Percentiles rank a stretch among this genome's conserved stretches.
phyloP scores from a whole-genome alignment of 2,329 filamentous ascomycete species.

The Cercospora janseana region DNA sequence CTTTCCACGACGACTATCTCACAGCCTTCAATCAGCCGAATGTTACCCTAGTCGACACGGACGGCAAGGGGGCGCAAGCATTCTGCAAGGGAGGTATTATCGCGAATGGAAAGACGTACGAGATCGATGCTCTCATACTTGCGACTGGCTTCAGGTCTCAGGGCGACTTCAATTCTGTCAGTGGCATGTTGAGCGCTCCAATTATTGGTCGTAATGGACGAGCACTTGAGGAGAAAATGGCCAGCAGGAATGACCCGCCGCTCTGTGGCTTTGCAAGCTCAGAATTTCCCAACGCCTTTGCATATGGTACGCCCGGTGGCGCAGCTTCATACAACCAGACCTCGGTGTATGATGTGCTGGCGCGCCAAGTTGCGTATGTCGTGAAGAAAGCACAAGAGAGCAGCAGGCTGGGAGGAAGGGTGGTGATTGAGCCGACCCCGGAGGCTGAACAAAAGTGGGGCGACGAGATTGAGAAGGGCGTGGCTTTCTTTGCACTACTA shows the following conservation, averaged over 20 bases:
- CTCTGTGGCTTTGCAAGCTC: neutral
- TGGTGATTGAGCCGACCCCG: neutral
- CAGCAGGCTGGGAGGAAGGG: neutral
- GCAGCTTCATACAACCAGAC: neutral
- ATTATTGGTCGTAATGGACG: neutral
- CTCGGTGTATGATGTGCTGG: neutral
- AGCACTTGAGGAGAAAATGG: neutral
- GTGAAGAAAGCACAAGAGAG: neutral
- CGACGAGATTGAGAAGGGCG: neutral
- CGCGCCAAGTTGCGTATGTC: neutral
- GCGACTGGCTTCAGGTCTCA: neutral
- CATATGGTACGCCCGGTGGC: neutral
- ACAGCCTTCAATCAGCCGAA: constrained; percentile 57
- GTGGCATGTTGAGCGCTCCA: neutral
- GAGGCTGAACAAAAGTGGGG: neutral
- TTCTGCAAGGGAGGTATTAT: neutral
- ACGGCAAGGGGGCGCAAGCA: constrained; percentile 49
- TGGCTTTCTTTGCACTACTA: no score
- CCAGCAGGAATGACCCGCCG: neutral
- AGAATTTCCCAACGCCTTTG: neutral
- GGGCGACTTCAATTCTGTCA: neutral
- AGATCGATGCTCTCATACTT: neutral
- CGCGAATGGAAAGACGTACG: neutral
- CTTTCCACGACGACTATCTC: constrained; percentile 40
- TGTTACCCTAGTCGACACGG: constrained; percentile 60